Conservation (phyloP, 169 alveolate species). For the Cryptosporidium canis region DNA sequence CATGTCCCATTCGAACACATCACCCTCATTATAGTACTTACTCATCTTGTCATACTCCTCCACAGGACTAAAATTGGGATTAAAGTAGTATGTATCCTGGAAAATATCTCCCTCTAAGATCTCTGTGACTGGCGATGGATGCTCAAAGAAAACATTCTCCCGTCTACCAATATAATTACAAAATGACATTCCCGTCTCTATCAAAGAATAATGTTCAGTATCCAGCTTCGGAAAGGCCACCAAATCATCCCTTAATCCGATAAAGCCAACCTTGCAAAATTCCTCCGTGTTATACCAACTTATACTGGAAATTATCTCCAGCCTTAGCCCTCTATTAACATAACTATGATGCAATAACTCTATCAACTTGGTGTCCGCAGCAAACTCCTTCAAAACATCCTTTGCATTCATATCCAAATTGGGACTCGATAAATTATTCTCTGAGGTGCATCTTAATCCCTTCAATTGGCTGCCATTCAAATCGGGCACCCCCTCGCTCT, state of each 20-base stretch:
- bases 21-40: neutral
- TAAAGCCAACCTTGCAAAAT: slow-evolving; percentile 3
- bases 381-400: neutral
- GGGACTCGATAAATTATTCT: neutral
- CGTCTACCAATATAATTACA: slow-evolving; percentile 10
- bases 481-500: slow-evolving; percentile 18
- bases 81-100: neutral
- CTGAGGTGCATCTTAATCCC: slow-evolving; percentile 36
- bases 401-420: neutral
- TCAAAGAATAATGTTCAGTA: slow-evolving; percentile 12
- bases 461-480: neutral
- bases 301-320: slow-evolving; percentile 6
- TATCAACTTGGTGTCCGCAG: neutral
- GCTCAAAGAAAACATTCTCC: slow-evolving; percentile 12
- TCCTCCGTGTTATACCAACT: neutral
- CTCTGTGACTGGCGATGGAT: slow-evolving; percentile 61
- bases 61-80: neutral
- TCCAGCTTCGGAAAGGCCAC: slow-evolving; percentile 15
- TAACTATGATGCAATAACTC: neutral
- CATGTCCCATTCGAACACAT: slow-evolving; percentile 1
- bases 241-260: neutral
- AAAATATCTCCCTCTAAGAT: slow-evolving; percentile 34
- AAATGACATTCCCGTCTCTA: slow-evolving; percentile 18
- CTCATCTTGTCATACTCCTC: neutral
- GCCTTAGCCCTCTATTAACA: neutral